Evolutionary conservation across 768 basidiomycete genomes (phyloP).

Genomic region (Gyrodon lividus): DNA sequence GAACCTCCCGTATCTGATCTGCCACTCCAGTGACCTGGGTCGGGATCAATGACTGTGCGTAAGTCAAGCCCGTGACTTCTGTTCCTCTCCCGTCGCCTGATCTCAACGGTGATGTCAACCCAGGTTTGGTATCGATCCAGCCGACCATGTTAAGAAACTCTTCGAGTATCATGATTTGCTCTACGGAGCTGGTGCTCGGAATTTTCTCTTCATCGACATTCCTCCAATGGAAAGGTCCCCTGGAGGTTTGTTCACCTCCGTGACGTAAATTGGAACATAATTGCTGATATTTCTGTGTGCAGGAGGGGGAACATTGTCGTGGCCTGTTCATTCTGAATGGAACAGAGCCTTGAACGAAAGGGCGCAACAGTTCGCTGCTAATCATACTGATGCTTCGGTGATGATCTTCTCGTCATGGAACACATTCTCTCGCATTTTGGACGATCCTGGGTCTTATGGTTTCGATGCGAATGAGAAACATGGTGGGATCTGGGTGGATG

Average conservation of each 20-base stretch:
- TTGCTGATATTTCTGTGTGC: neutral
- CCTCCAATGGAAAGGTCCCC: constrained; percentile 48
- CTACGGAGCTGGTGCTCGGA: constrained; percentile 47
- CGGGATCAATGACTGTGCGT: constrained; percentile 55
- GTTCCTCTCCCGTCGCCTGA: neutral
- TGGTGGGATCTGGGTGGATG: constrained; percentile 13
- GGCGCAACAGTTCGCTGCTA: constrained; percentile 35
- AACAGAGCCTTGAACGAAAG: constrained; percentile 40
- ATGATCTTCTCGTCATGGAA: constrained; percentile 50
- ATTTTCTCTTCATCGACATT: constrained; percentile 61
- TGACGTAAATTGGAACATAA: neutral
- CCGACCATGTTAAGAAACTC: constrained; percentile 19
- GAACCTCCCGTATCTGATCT: neutral
- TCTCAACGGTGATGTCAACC: neutral
- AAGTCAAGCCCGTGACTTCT: constrained; percentile 33
- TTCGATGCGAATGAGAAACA: neutral
- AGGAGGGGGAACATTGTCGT: neutral
- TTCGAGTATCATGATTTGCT: constrained; percentile 47
- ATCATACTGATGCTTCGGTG: constrained; percentile 45
- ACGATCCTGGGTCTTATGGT: constrained; percentile 36
- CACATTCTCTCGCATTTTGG: constrained; percentile 46
- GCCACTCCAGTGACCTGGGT: constrained; percentile 54
- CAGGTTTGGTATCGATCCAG: neutral
- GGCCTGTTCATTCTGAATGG: constrained; percentile 35
- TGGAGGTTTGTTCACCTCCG: neutral